A percentile compares a stretch with the other conserved stretches of the same genome.
Evolutionary conservation across 1,284 basidiomycete species (phyloP).

Genomic region (Pseudozyma tsukubaensis): DNA sequence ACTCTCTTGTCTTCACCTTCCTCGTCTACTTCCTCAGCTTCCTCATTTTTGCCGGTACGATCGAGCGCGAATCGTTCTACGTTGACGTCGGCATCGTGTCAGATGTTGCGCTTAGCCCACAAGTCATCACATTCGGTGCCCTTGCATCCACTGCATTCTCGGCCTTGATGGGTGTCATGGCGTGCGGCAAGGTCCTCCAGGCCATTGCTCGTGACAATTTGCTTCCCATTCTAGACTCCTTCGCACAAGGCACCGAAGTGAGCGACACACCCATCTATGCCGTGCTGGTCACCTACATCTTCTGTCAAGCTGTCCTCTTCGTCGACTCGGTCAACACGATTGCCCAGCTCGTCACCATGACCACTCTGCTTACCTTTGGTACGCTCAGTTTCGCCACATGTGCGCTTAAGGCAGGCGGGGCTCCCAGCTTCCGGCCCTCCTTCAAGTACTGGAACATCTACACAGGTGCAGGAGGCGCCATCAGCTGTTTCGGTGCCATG

Average conservation of each 20-base stretch:
- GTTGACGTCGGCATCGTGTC: slow-evolving; percentile 64
- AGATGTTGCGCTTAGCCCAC: slow-evolving; percentile 64
- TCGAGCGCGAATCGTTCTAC: slow-evolving; percentile 64
- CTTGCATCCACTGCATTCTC: slow-evolving; percentile 67
- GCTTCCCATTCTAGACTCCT: slow-evolving; percentile 60
- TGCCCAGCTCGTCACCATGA: slow-evolving; percentile 68
- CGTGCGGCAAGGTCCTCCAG: slow-evolving; percentile 66
- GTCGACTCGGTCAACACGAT: slow-evolving; percentile 68
- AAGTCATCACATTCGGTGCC: slow-evolving; percentile 64
- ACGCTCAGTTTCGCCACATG: slow-evolving; percentile 65
- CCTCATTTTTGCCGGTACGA: slow-evolving; percentile 65
- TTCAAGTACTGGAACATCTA: slow-evolving; percentile 69
- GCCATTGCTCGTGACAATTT: slow-evolving; percentile 67
- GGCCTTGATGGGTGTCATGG: slow-evolving; percentile 67
- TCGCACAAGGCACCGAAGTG: slow-evolving; percentile 65
- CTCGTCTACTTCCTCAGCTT: slow-evolving; percentile 60
- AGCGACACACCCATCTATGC: slow-evolving; percentile 65
- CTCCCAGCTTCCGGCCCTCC: slow-evolving; percentile 67
- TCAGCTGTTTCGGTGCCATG: slow-evolving; percentile 65
- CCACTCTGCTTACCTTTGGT: slow-evolving; percentile 66
- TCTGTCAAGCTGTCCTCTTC: slow-evolving; percentile 64
- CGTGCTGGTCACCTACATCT: slow-evolving; percentile 61
- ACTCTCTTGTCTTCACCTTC: slow-evolving; percentile 66
- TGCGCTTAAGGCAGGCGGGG: slow-evolving; percentile 68
- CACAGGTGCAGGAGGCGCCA: slow-evolving; percentile 63